These are phyloP conservation scores for Scedosporium minutisporum DNA, from an alignment of 2,329 filamentous ascomycete species.

Conservation along the genomic window DNA sequence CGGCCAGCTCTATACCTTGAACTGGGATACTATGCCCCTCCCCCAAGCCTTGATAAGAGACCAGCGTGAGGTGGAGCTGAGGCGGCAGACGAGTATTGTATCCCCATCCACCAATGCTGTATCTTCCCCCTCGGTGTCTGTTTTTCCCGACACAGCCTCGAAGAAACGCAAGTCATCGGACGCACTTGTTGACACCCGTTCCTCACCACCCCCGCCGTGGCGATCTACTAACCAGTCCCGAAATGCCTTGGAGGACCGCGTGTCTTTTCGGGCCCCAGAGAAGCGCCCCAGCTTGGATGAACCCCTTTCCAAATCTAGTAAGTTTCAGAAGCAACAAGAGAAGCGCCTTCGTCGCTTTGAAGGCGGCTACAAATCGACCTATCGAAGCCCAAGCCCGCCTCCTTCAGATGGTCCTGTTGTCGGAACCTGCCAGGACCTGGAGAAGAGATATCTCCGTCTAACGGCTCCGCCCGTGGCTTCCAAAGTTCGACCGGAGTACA, in stretches of 20 bases:
- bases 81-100: conserved; percentile 27
- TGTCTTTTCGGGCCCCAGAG: conserved; percentile 48
- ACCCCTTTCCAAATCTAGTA: conserved; percentile 54
- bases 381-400: conserved; percentile 47
- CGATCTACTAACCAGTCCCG: conserved; percentile 54
- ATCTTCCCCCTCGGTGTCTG: conserved; percentile 9
- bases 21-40: conserved; percentile 77
- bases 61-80: conserved; percentile 49
- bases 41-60: conserved; percentile 75
- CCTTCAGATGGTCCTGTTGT: conserved; percentile 63
- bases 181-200: conserved; percentile 41
- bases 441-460: conserved; percentile 91
- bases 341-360: conserved; percentile 86
- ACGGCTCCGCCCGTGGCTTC: conserved; percentile 83
- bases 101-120: conserved; percentile 13
- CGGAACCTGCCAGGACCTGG: conserved; percentile 72
- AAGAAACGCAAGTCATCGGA: conserved; percentile 81
- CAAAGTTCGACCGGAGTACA: conserved; percentile 71
- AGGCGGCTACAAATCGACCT: conserved; percentile 47
- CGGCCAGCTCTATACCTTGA: conserved; percentile 58
- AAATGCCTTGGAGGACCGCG: conserved; percentile 60
- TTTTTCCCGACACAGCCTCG: conserved; percentile 24
- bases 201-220: conserved; percentile 55
- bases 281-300: conserved; percentile 34
- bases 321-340: conserved; percentile 79